Evolutionary conservation across 169 alveolate genomes (phyloP).

Genomic region (Fabrea salina): DNA sequence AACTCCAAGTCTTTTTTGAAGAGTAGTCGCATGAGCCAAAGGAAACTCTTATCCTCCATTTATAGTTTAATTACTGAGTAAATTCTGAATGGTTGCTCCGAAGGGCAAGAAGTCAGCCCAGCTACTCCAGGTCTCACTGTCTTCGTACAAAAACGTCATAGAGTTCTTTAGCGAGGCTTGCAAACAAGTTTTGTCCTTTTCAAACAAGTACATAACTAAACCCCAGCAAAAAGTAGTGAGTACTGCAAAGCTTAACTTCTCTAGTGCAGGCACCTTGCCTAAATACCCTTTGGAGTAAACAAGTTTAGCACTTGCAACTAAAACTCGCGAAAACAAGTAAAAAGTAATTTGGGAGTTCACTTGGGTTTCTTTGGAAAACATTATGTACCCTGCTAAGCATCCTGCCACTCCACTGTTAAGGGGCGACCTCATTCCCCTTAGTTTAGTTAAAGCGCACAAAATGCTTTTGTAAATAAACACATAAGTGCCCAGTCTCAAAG

Average conservation of each 20-base stretch:
- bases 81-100: not conserved
- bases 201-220: constrained; percentile 63
- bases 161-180: constrained; percentile 49
- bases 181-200: constrained; percentile 49
- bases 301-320: constrained; percentile 36
- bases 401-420: constrained; percentile 45
- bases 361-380: constrained; percentile 29
- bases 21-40: too few species aligned
- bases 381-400: constrained; percentile 26
- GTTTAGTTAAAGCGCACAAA: constrained; percentile 26
- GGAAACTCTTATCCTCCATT: too few species aligned
- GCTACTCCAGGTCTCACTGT: constrained; percentile 43
- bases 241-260: constrained; percentile 39
- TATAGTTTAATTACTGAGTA: too few species aligned
- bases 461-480: constrained; percentile 43
- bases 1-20: too few species aligned
- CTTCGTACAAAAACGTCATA: constrained; percentile 63
- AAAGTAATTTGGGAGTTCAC: constrained; percentile 43
- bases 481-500: constrained; percentile 35
- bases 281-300: not conserved
- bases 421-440: constrained; percentile 24
- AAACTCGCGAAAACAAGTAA: constrained; percentile 46
- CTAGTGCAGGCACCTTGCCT: constrained; percentile 35
- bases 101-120: not conserved
- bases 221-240: constrained; percentile 62